Percentiles rank a stretch among this genome's conserved stretches.
Evolutionary conservation across 2,329 filamentous ascomycete genomes (phyloP).

Genomic region (Didymella sp.): DNA sequence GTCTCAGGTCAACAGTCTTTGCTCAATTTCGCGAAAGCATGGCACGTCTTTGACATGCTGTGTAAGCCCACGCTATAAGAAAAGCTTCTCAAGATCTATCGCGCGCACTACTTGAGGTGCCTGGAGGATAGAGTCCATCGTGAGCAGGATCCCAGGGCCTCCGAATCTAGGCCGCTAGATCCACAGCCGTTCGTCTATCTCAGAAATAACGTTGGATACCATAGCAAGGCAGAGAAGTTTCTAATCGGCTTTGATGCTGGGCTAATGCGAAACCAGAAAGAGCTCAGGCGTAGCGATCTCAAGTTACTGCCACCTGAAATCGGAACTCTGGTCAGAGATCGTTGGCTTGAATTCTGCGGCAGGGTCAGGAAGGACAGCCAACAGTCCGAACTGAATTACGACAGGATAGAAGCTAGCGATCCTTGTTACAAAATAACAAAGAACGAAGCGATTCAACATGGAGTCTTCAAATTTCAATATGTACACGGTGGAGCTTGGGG

Average conservation of each 20-base stretch:
- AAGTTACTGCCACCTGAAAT: neutral
- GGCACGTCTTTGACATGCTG: slow-evolving; percentile 24
- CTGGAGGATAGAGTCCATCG: neutral
- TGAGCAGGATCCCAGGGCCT: neutral
- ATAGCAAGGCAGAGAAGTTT: slow-evolving; percentile 3
- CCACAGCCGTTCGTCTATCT: neutral
- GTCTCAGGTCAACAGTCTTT: slow-evolving; percentile 8
- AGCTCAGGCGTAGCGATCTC: neutral
- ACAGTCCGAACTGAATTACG: neutral
- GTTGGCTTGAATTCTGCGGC: neutral
- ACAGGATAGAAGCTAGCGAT: neutral
- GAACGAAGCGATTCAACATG: neutral
- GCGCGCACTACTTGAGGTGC: neutral
- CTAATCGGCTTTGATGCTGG: slow-evolving; percentile 2
- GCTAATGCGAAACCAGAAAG: neutral
- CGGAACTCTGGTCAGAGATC: neutral
- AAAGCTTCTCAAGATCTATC: slow-evolving; percentile 21
- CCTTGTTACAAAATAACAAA: neutral
- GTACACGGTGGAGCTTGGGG: neutral
- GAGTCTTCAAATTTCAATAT: neutral
- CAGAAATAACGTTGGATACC: neutral
- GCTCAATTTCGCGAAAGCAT: slow-evolving; percentile 25
- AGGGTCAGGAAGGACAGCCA: neutral
- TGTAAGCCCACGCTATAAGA: slow-evolving; percentile 19
- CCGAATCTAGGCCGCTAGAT: neutral